phyloP scores from a whole-genome alignment of 2,329 filamentous ascomycete genomes.

The Chaetomium globosum region DNA sequence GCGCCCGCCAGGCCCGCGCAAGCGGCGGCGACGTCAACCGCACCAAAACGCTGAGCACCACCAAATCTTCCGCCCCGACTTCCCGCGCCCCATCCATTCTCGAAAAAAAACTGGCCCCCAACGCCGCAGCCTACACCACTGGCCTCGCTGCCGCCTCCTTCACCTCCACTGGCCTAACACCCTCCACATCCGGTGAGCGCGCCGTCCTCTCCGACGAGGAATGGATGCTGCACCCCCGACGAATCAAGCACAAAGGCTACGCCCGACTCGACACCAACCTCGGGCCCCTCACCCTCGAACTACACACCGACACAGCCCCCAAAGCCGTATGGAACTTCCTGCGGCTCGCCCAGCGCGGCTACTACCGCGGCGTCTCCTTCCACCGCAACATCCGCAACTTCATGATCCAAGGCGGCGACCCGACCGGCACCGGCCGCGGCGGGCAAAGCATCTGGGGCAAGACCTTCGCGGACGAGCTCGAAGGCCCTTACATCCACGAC shows the following conservation, averaged over 20 bases:
- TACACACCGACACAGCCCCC: conserved; percentile 88
- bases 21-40: conserved; percentile 62
- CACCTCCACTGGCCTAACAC: conserved; percentile 90
- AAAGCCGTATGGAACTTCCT: conserved; percentile 98
- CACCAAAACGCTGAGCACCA: conserved; percentile 45
- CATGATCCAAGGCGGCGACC: conserved; percentile 97
- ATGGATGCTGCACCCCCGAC: conserved; percentile 89
- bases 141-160: conserved; percentile 91
- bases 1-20: conserved; percentile 74
- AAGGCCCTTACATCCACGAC: conserved; percentile 84
- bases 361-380: conserved; percentile 82
- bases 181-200: conserved; percentile 83
- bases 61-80: conserved; percentile 26
- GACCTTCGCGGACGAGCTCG: conserved; percentile 90
- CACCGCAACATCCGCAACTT: conserved; percentile 95
- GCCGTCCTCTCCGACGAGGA: conserved; percentile 90
- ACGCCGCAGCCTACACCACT: conserved; percentile 87
- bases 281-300: conserved; percentile 83
- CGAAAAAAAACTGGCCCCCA: conserved; percentile 69
- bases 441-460: conserved; percentile 91
- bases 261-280: conserved; percentile 84
- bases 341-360: conserved; percentile 81
- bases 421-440: conserved; percentile 88
- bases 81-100: conserved; percentile 50
- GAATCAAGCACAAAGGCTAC: conserved; percentile 88